Conservation (phyloP, 2,329 filamentous ascomycete species). For the Alternaria sp. region DNA sequence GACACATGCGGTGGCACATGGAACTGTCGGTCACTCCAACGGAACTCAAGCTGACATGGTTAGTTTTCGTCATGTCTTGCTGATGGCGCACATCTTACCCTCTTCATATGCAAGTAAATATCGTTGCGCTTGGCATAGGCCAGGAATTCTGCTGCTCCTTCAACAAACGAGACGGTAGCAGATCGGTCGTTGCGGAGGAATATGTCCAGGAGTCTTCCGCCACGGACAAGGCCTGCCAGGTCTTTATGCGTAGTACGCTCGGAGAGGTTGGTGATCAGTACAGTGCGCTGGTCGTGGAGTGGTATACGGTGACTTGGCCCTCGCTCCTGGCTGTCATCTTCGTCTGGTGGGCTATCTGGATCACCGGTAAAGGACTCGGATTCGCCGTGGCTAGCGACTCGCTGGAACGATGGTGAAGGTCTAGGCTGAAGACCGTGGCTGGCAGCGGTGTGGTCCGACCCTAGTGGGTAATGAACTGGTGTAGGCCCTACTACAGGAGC, state of each 20-base stretch:
- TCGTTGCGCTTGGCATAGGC: slow-evolving; percentile 70
- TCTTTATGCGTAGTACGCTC: slow-evolving; percentile 71
- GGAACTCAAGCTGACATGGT: slow-evolving; percentile 66
- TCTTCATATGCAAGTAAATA: slow-evolving; percentile 72
- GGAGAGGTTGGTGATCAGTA: slow-evolving; percentile 70
- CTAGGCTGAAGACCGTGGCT: slow-evolving; percentile 28
- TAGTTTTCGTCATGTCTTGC: not conserved
- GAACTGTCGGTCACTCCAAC: slow-evolving; percentile 77
- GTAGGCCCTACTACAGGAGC: slow-evolving; percentile 21
- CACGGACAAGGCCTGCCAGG: slow-evolving; percentile 70
- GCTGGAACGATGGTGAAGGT: slow-evolving; percentile 23
- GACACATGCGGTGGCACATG: slow-evolving; percentile 69
- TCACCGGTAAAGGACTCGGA: slow-evolving; percentile 29
- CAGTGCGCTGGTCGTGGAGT: slow-evolving; percentile 60
- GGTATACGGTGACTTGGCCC: slow-evolving; percentile 28
- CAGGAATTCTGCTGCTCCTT: slow-evolving; percentile 67
- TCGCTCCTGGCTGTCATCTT: slow-evolving; percentile 14
- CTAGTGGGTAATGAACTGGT: slow-evolving; percentile 17
- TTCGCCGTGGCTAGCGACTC: slow-evolving; percentile 30
- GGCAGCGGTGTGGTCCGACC: slow-evolving; percentile 34
- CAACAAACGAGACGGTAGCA: slow-evolving; percentile 75
- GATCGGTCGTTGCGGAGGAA: slow-evolving; percentile 69
- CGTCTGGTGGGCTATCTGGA: slow-evolving; percentile 16
- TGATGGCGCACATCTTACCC: slow-evolving; percentile 60
- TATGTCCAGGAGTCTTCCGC: slow-evolving; percentile 75